These are phyloP conservation scores for Dendrocalamus sinicus DNA, from an alignment of 176 grass and related monocot species.

Conservation along the genomic window DNA sequence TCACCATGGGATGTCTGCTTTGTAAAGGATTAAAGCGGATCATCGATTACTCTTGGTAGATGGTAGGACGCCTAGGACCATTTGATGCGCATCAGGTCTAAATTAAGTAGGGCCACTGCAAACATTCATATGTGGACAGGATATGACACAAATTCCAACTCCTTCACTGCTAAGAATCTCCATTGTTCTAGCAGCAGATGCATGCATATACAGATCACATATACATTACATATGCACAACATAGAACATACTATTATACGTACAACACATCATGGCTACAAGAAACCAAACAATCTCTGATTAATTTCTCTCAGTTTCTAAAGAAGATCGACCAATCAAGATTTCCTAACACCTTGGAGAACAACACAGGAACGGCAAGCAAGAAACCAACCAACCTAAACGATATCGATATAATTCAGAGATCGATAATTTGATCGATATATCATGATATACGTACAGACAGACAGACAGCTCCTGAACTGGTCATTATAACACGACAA, in stretches of 20 bases:
- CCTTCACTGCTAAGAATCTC: not conserved
- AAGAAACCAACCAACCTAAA: not conserved
- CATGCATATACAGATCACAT: not conserved
- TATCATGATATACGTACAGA: slow-evolving; percentile 21
- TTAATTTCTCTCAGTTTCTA: not conserved
- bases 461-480: slow-evolving; percentile 15
- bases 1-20: slow-evolving; percentile 16
- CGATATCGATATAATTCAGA: not conserved
- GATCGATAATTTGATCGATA: slow-evolving; percentile 7
- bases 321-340: not conserved
- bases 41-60: not conserved
- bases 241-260: not conserved
- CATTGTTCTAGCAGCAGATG: not conserved
- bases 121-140: slow-evolving; percentile 7
- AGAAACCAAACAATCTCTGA: not conserved
- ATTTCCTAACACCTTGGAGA: not conserved
- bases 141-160: not conserved
- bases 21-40: not conserved
- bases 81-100: not conserved
- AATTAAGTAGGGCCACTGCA: slow-evolving; percentile 1
- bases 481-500: slow-evolving; percentile 15
- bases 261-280: not conserved
- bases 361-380: not conserved
- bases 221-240: not conserved
- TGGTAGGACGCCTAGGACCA: not conserved